Evolutionary conservation across 2,329 filamentous ascomycete genomes (phyloP), one percentile per base, ranked within the genome.

Genomic region (Botrytis pseudocinerea): DNA sequence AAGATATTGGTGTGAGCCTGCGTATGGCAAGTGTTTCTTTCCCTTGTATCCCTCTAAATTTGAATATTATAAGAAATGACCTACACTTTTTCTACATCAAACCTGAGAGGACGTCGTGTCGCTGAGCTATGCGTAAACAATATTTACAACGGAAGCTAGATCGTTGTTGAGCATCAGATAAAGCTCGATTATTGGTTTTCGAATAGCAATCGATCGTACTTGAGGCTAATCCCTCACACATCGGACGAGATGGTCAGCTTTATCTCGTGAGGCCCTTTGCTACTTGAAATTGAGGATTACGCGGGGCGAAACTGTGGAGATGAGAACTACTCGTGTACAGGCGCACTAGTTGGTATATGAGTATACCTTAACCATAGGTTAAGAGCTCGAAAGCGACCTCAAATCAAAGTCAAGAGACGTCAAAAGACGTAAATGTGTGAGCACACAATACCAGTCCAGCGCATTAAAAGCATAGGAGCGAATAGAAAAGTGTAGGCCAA

Each of bases 401-500:
- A 51, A 7, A 1, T 51, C 48, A 5, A n/a, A 51, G 25, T n/a
- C n/a, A n/a, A 25, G 14, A 51, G 48, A n/a, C 4, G n/a, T 32
- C 8, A 68, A 16, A 38, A 42, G 59, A 61, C 69, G 22, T 35
- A 12, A 44, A 68, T 72, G 62, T 72, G 62, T 72, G 32, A 51
- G 40, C 70, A 57, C 46, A 72, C 70, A 68, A 65, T 59, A 71
- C 38, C 51, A 32, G 22, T 66, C 69, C 76, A 76, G 72, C 54
- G 69, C 72, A 80, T 76, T 74, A 74, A 71, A 69, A 40, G 70
- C 70, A 57, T 42, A 72, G 62, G 48, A 66, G 46, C 48, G 63
- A 72, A 72, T 57, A 68, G 63, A 66, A 68, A 66, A 60, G 70
- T 69, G 73, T 72, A 76, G 76, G 74, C 71, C 71, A 46, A 70